These are phyloP conservation scores for Zancudomyces culisetae DNA, from an alignment of 371 early-diverging fungal species.

Conservation along the genomic window DNA sequence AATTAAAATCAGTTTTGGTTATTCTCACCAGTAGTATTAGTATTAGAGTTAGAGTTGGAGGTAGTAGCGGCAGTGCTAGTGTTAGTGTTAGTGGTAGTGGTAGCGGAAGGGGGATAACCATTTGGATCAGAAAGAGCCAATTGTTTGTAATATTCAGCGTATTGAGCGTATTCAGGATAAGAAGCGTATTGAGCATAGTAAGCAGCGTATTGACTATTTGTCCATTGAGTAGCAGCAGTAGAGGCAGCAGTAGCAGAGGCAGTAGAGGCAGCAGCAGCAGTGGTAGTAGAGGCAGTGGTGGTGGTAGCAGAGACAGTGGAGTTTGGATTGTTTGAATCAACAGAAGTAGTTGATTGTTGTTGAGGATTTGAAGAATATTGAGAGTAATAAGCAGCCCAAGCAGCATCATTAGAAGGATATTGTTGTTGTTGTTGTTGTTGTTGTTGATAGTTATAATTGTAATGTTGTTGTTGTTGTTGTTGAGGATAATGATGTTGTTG, in stretches of 20 bases:
- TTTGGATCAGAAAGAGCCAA: slow-evolving; percentile 21
- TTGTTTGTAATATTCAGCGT: slow-evolving; percentile 22
- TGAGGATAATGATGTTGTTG: background rate
- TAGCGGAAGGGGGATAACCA: slow-evolving; percentile 4
- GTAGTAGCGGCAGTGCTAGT: background rate
- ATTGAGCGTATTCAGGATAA: slow-evolving; percentile 23
- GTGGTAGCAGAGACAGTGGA: slow-evolving; percentile 8
- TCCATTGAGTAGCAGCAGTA: slow-evolving; percentile 10
- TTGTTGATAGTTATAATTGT: background rate
- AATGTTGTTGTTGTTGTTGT: background rate
- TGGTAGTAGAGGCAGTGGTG: slow-evolving; percentile 3
- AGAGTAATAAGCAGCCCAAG: slow-evolving; percentile 3
- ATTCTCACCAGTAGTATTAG: background rate
- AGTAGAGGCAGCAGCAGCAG: slow-evolving; percentile 2
- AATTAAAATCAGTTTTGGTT: no score
- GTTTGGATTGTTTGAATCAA: slow-evolving; percentile 1
- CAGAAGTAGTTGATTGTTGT: background rate
- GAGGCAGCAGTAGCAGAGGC: background rate
- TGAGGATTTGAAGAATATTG: background rate
- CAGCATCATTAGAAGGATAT: background rate
- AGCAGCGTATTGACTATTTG: slow-evolving; percentile 18
- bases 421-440: background rate
- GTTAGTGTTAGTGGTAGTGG: background rate
- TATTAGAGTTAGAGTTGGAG: background rate
- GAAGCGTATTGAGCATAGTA: slow-evolving; percentile 23